Base-by-base conservation (phyloP, 306 rosid genomes). In the Vigna radiata region DNA sequence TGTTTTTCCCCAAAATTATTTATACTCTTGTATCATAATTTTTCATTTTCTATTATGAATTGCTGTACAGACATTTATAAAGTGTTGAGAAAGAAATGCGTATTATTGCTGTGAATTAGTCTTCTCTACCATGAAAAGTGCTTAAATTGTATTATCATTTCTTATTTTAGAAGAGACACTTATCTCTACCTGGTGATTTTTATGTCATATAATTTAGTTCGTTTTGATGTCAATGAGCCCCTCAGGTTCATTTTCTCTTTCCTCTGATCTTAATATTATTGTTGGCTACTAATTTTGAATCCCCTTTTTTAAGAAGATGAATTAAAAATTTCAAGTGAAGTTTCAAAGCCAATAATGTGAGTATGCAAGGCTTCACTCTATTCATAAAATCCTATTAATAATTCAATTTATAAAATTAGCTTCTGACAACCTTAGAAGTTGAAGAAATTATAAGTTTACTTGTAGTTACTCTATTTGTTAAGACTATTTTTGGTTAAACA, bases 61-160 rank as follows among this genome's bases (percentile, higher is more conserved):
- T 64, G n/a, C 43, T 54, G 56, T 47, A 25, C 12, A n/a, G n/a
- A 25, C 73, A 49, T 72, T 49, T 66, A 18, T 17, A 37, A 49
- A 9, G 71, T 81, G 62, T 69, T 52, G 16, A 59, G 3, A 48
- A 64, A 53, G 1, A 62, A 43, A 67, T 73, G 62, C 44, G n/a
- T 39, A 39, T 6, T 33, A 33, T 52, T 36, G 16, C 4, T 3
- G 18, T 60, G 19, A 60, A 60, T 60, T 60, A 29, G 12, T 23
- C 41, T 60, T 2, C 37, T 41, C 19, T 60, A 16, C 4, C 44
- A 6, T 15, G 7, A 31, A 5, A 29, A 33, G 33, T 61, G 43
- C 43, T 60, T 60, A 60, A 60, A 29, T 7, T 29, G 15, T 13
- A 58, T 25, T 25, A 2, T 7, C n/a, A 58, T 23, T 8, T 25